Conservation (phyloP, 257 asterid species). For the Fraxinus excelsior region DNA sequence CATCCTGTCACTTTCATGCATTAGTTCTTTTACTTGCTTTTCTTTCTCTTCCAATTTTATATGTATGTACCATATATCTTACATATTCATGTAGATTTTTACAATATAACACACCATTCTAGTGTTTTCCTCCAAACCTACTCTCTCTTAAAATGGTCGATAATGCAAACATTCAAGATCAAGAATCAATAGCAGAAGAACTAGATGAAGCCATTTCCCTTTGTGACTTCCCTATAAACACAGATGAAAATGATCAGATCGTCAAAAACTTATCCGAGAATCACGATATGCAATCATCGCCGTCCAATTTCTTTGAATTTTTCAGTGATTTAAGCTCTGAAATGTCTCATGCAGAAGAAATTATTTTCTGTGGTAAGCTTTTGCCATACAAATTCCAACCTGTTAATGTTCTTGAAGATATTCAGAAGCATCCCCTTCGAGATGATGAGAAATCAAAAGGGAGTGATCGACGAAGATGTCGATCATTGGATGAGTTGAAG, state of each 20-base stretch:
- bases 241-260: neutral
- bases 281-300: neutral
- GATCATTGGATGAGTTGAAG: constrained; percentile 2
- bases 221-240: neutral
- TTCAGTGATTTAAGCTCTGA: constrained; percentile 16
- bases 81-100: too few species aligned
- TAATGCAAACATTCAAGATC: neutral
- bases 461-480: neutral
- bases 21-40: neutral
- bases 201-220: neutral
- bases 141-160: neutral
- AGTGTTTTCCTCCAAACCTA: neutral
- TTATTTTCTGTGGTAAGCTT: constrained; percentile 22
- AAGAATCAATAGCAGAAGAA: neutral
- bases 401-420: neutral
- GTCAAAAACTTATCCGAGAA: neutral
- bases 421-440: neutral
- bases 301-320: constrained; percentile 17
- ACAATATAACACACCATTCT: neutral
- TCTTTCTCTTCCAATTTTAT: neutral
- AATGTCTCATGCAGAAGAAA: constrained; percentile 30
- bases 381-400: constrained; percentile 17
- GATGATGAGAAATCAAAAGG: neutral
- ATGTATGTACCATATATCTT: neutral
- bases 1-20: neutral